Evolutionary conservation across 2,329 filamentous ascomycete genomes (phyloP).

Genomic region (Aspergillus cejpii): DNA sequence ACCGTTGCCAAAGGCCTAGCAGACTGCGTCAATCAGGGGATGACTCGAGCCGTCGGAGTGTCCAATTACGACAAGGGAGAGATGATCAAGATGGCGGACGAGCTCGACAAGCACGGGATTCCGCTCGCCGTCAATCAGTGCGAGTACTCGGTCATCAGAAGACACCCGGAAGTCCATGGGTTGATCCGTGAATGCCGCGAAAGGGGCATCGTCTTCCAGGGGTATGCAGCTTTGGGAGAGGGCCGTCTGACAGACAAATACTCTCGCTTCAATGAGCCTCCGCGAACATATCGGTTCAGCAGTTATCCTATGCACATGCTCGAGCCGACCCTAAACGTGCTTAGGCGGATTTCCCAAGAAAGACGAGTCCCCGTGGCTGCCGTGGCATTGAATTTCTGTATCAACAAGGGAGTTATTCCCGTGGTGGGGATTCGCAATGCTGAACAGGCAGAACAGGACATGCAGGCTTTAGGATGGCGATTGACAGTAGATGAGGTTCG

Average conservation of each 20-base stretch:
- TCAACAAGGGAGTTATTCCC: conserved; percentile 42
- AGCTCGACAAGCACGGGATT: conserved; percentile 32
- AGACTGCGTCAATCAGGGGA: conserved; percentile 39
- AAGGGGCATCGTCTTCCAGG: conserved; percentile 40
- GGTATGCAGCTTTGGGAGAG: conserved; percentile 39
- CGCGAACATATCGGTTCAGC: conserved; percentile 35
- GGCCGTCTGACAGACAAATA: conserved; percentile 41
- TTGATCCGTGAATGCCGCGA: conserved; percentile 38
- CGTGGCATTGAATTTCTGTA: conserved; percentile 42
- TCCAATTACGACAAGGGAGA: conserved; percentile 41
- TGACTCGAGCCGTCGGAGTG: conserved; percentile 40
- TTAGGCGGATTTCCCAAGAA: conserved; percentile 34
- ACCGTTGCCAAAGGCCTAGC: conserved; percentile 39
- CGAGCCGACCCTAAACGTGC: conserved; percentile 33
- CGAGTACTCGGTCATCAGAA: conserved; percentile 41
- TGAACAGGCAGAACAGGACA: conserved; percentile 38
- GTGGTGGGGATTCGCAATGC: conserved; percentile 39
- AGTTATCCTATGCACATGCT: conserved; percentile 43
- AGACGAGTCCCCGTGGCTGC: conserved; percentile 32
- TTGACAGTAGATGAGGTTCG: conserved; percentile 39
- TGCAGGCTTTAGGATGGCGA: conserved; percentile 39
- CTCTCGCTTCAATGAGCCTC: conserved; percentile 33
- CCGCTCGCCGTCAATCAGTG: conserved; percentile 43
- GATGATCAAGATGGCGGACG: conserved; percentile 41
- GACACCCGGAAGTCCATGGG: conserved; percentile 37